Evolutionary conservation across 179 eudicot genomes (phyloP), one percentile per base, ranked within the genome.

Genomic region (Patellifolia procumbens): DNA sequence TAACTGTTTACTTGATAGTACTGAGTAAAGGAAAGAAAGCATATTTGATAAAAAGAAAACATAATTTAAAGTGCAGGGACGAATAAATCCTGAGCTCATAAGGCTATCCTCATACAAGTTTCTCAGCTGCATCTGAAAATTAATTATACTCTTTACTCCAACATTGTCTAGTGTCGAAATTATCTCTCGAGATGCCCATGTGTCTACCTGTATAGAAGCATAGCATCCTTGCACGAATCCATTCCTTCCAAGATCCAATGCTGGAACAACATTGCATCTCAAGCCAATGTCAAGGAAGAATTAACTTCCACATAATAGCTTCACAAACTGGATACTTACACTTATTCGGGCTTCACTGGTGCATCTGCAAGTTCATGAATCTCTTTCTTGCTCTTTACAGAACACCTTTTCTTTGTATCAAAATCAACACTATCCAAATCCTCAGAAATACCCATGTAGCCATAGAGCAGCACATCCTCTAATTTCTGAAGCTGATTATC

Each of bases 331-430:
- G 74, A 9, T 49, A 51, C 59, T 56, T 39, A n/a, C 28, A 34
- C 31, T 59, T 82, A 80, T 28, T 82, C 80, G 4, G 83, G 80
- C 78, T 80, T 85, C 63, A 88, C 81, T 70, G 90, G 90, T 53
- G 84, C 89, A 71, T 87, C 82, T 22, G 83, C 90, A 59, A 89
- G 24, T 39, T 84, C 89, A 16, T 86, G 87, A 66, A 89, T 86
- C 72, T 89, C 92, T 79, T 81, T 84, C 82, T 81, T 87, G 82
- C 92, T 89, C 90, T 83, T 87, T 29, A 89, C 82, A 39, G 59
- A 52, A 63, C 89, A 85, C 86, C 85, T 86, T 60, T 76, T 86
- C 82, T 81, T 87, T 12, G 88, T 82, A 55, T 84, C 88, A 7
- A 66, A 64, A 74, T 89, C 89, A 37, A 89, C 77, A 60, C 80